Conservation (phyloP, 164 flowering plant species). For the Kalanchoe fedtschenkoi region DNA sequence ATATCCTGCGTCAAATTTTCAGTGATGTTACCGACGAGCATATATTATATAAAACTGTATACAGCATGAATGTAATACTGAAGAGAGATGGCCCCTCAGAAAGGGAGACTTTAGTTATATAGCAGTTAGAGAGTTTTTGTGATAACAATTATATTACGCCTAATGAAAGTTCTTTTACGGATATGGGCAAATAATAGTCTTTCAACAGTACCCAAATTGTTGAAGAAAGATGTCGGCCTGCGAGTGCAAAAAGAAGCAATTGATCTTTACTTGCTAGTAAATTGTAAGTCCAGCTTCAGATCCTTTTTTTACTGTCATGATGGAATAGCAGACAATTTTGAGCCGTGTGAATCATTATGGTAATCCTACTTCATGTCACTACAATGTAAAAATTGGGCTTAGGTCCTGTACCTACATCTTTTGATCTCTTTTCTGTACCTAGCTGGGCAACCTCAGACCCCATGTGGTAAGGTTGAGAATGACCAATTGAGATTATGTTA, state of each 20-base stretch:
- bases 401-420: no score
- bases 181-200: constrained; percentile 36
- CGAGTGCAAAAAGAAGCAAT: constrained; percentile 55
- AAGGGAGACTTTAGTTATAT: constrained; percentile 65
- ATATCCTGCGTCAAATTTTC: constrained; percentile 39
- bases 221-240: constrained; percentile 57
- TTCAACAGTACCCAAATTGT: constrained; percentile 41
- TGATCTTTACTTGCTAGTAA: constrained; percentile 61
- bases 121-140: not conserved
- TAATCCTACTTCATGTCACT: not conserved
- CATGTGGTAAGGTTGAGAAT: no score
- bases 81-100: constrained; percentile 43
- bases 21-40: constrained; percentile 25
- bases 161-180: constrained; percentile 24
- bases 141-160: not conserved
- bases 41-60: constrained; percentile 53
- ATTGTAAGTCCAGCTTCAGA: constrained; percentile 41
- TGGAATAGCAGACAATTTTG: not conserved
- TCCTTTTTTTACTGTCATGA: not conserved
- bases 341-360: no score
- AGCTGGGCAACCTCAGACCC: no score
- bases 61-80: constrained; percentile 66
- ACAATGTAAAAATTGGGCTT: no score
- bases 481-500: no score
- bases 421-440: no score